Evolutionary conservation across 129 eudicot species (phyloP), one percentile per base, ranked within the genome.

Genomic region (Sambucus nigra): DNA sequence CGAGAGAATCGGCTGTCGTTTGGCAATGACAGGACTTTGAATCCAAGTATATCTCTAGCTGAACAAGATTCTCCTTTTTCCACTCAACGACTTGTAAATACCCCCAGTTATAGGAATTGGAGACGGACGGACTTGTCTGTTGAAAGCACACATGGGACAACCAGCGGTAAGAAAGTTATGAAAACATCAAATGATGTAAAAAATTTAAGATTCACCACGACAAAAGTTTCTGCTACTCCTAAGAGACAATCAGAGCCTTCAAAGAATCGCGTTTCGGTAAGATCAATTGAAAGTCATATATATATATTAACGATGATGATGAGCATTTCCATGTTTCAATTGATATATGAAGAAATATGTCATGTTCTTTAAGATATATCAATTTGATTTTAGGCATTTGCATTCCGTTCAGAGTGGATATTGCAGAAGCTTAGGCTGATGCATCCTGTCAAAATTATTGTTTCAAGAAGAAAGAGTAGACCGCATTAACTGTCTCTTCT

Each of bases 21-120:
- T 64, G 81, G 80, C 22, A 79, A 79, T 53, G 92, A 89, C 57
- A 89, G 97, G 67, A 74, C 82, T 60, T 51, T 81, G 63, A 85
- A 89, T 79, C 97, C 97, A 40, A 89, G 97, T 73, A 67, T 81
- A 49, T 84, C 93, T 55, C 71, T 73, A 54, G 76, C 75, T 70
- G 97, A 79, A 33, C 80, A 78, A 40, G 86, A 70, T 51, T 75
- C 76, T 33, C 60, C 71, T 8, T 74, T 57, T 69, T 70, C 80
- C 23, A 69, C 63, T 39, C 67, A 58, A 44, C 75, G 71, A 33
- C 51, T 60, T 55, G 53, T 53, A 64, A 72, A 61, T 42, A 69
- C 67, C 32, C 78, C 75, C 26, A 46, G 55, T 66, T 61, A 75
- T 53, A 38, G 67, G 62, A 76, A 77, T 9, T 57, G 66, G 59